Conservation (phyloP, 345 rosid species). For the Pistacia atlantica region DNA sequence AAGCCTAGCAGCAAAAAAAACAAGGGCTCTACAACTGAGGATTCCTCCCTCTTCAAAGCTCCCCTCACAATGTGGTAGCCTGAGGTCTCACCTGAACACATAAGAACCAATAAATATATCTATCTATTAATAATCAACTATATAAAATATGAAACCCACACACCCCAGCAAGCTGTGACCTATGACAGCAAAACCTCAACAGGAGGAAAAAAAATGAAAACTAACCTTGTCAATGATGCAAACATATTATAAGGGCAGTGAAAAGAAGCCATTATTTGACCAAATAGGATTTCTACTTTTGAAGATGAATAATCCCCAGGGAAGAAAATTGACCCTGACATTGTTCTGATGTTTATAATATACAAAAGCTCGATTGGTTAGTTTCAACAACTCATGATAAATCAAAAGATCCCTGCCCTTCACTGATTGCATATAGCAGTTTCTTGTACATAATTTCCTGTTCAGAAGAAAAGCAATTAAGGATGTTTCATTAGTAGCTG, state of each 20-base stretch:
- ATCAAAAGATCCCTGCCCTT: conserved; percentile 99
- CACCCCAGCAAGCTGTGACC: not conserved
- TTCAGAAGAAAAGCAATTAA: conserved; percentile 14
- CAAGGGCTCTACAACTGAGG: conserved; percentile 15
- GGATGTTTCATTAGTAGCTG: not conserved
- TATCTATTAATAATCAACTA: not conserved
- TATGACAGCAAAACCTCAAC: not conserved
- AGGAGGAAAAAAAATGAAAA: conserved; percentile 11
- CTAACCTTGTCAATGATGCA: conserved; percentile 38
- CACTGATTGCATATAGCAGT: conserved; percentile 83
- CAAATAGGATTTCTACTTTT: conserved; percentile 29
- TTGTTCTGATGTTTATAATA: conserved; percentile 27
- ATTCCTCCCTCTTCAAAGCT: conserved; percentile 9
- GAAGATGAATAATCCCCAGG: conserved; percentile 34
- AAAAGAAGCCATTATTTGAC: conserved; percentile 47
- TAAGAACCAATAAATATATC: too few species aligned
- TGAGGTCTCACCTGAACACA: conserved; percentile 13
- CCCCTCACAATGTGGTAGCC: conserved; percentile 6
- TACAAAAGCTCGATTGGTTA: conserved; percentile 30
- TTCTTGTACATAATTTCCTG: conserved; percentile 99
- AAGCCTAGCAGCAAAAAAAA: conserved; percentile 30
- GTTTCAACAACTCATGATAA: conserved; percentile 60
- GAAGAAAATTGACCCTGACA: conserved; percentile 19
- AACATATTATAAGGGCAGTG: conserved; percentile 15
- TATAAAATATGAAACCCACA: not conserved